A percentile compares a stretch with the other conserved stretches of the same genome.
These are phyloP conservation scores for Microsporum audouinii DNA, from an alignment of 2,329 filamentous ascomycete species.

Conservation along the genomic window DNA sequence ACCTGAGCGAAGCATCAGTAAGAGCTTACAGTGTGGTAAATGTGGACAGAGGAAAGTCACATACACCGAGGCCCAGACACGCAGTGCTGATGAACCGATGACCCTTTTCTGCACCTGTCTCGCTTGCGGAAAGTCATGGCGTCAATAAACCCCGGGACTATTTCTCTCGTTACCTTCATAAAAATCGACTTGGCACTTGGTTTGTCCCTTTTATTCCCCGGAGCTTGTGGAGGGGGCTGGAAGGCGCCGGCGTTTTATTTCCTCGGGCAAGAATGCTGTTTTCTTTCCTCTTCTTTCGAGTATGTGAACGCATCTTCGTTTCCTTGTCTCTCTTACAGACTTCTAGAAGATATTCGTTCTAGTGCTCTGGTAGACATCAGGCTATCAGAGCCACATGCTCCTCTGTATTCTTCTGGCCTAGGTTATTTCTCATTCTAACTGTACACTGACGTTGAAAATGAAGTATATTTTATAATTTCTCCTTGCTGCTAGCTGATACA, in stretches of 20 bases:
- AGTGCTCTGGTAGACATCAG: not conserved
- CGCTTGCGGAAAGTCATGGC: conserved; percentile 40
- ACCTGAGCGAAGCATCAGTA: conserved; percentile 80
- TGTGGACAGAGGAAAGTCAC: conserved; percentile 90
- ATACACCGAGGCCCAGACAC: conserved; percentile 92
- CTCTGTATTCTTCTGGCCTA: not conserved
- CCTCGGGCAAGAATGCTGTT: conserved; percentile 1
- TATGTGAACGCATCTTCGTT: not conserved
- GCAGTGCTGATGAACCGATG: conserved; percentile 82
- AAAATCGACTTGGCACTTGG: conserved; percentile 6
- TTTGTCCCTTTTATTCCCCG: conserved; percentile 7
- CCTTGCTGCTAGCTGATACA: too few species aligned
- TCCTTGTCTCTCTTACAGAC: not conserved
- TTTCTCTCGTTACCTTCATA: conserved; percentile 10
- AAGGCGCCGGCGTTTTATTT: conserved; percentile 5
- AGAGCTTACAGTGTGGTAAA: conserved; percentile 77
- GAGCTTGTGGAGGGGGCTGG: not conserved
- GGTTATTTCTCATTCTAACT: not conserved
- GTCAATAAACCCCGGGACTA: conserved; percentile 22
- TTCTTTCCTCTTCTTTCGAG: not conserved
- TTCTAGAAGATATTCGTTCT: not conserved
- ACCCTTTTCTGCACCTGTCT: conserved; percentile 39
- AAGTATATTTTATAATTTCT: not conserved
- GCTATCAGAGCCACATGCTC: not conserved
- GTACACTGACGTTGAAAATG: not conserved